Base-by-base conservation (phyloP, 441 rosid species). In the Pelargonium citronellum region DNA sequence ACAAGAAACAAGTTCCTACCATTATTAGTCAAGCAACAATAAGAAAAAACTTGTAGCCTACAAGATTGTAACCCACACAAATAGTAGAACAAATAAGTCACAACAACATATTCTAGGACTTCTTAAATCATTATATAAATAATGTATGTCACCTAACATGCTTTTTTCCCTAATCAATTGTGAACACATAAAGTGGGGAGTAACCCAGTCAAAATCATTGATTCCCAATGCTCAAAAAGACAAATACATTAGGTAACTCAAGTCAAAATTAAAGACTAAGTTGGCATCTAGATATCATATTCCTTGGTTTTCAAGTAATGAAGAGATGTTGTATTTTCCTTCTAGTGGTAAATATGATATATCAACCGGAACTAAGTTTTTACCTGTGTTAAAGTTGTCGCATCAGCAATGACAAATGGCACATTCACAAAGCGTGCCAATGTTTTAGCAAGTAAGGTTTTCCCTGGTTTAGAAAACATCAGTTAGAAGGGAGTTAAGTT, bases 381-480 rank as follows among this genome's bases (percentile, higher is more conserved):
- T 86, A 85, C 98, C 97, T 89, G 97, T 70, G 98, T 94, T 75
- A 94, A 83, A 58, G 93, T 85, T 19, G 98, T 94, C 5, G 98
- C 97, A 83, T 94, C 97, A 79, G 98, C 96, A 85, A 94, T 89
- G 51, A 94, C 92, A 81, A 94, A 94, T 30, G 98, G 97, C 72
- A 91, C 97, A 83, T 91, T 94, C 57, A 94, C 97, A 79, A 89
- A 88, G 66, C 96, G 91, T 72, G 98, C 97, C 65, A 94, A 80
- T 37, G 98, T 89, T 85, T 94, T 94, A 64, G 97, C 98, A 22
- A 94, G 89, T 81, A 94, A 82, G 10, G 98, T 91, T 88, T 94
- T 94, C 81, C 98, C 97, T 94, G 79, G 84, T 77, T 74, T 69
- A 71, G 67, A 80, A 71, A 63, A 79, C 1, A n/a, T 44, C 78